Evolutionary conservation across 1,284 basidiomycete species (phyloP), one percentile per base, ranked within the genome.

Genomic region (Sanghuangporus weigelae): DNA sequence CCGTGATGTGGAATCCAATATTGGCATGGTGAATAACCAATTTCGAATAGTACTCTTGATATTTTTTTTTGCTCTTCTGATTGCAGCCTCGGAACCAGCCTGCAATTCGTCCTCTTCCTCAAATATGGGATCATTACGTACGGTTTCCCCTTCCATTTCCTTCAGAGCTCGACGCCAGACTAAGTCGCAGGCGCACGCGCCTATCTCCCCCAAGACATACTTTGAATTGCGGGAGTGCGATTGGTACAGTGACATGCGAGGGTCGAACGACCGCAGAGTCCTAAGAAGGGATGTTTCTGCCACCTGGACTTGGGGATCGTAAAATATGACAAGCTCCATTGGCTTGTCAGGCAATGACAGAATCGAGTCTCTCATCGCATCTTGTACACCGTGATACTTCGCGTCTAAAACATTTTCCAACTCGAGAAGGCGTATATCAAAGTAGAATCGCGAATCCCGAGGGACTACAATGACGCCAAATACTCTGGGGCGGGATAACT

Each of bases 151-250:
- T 62, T 79, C 78, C 49, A 77, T 73, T 7, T 76, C 76, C 60
- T 77, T 78, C 57, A 81, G 69, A 21, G 79, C 78, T 49, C 78
- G 78, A 66, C 83, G 78, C 87, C 86, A 90, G 60, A 86, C 75
- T 46, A 88, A 73, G 68, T 90, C 86, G 51, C 82, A 79, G 57
- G 85, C 87, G 67, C 84, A 89, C 35, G 79, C 67, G 7, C 89
- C 89, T 48, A 90, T 70, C 68, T 87, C 81, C 26, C 72, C 68
- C 40, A 81, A 71, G 21, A 78, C 78, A 65, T 75, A 71, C 38
- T 76, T 76, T 12, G 85, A 81, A 50, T 78, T 75, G 54, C 71
- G 75, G 69, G 82, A 82, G 50, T 82, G 71, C 36, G 73, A 75
- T 56, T 68, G 71, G 60, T 77, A 77, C 53, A 78, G 66, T 4